Evolutionary conservation across 768 basidiomycete genomes (phyloP).

Genomic region (Rhodotorula diobovata): DNA sequence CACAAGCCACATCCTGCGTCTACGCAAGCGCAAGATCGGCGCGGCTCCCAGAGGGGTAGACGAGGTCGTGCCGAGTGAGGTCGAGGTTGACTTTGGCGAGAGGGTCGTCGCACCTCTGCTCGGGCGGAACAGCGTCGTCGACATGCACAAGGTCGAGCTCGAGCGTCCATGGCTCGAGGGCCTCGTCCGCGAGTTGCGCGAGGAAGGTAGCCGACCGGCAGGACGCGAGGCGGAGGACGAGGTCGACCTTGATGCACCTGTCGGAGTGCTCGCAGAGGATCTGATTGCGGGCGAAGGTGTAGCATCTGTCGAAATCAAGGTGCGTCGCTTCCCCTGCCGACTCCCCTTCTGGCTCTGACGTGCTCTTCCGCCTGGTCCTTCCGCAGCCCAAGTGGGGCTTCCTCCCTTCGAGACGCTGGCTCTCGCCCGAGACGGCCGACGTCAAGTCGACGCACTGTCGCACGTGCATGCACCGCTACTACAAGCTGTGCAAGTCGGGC

Average conservation of each 20-base stretch:
- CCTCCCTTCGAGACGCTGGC: slow-evolving; percentile 61
- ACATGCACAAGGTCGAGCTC: slow-evolving; percentile 13
- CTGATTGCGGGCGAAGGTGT: slow-evolving; percentile 58
- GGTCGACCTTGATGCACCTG: slow-evolving; percentile 58
- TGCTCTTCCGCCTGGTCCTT: background rate
- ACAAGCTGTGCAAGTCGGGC: slow-evolving; percentile 46
- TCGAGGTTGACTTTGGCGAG: slow-evolving; percentile 58
- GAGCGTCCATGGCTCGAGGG: slow-evolving; percentile 59
- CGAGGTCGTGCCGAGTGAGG: slow-evolving; percentile 48
- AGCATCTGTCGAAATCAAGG: slow-evolving; percentile 87
- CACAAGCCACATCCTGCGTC: slow-evolving; percentile 66
- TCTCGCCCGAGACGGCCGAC: slow-evolving; percentile 58
- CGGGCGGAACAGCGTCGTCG: slow-evolving; percentile 59
- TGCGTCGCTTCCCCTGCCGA: slow-evolving; percentile 44
- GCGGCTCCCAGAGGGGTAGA: slow-evolving; percentile 45
- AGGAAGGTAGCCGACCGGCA: slow-evolving; percentile 55
- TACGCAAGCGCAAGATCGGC: slow-evolving; percentile 58
- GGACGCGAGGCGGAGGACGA: slow-evolving; percentile 57
- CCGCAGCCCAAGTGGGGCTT: slow-evolving; percentile 95
- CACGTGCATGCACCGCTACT: slow-evolving; percentile 79
- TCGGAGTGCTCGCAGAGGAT: slow-evolving; percentile 73
- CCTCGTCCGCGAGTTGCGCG: slow-evolving; percentile 52
- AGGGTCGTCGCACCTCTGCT: slow-evolving; percentile 64
- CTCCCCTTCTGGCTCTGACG: background rate
- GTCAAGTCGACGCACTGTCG: slow-evolving; percentile 73